Conservation (phyloP, 441 rosid genomes). For the Codiaeum variegatum region DNA sequence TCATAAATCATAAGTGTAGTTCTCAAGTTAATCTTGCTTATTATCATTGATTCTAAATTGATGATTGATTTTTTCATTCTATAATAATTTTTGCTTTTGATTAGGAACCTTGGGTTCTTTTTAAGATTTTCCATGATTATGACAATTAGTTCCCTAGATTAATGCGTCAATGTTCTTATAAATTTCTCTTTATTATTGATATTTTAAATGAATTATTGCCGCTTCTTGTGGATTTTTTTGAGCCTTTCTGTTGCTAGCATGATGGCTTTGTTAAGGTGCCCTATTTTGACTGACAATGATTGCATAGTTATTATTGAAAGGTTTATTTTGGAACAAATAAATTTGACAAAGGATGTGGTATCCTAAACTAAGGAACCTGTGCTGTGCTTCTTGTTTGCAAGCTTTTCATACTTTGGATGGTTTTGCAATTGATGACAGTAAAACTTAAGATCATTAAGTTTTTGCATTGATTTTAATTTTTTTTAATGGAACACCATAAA, state of each 20-base stretch:
- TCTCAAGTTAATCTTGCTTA: neutral
- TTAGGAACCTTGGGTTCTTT: neutral
- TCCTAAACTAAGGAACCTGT: slow-evolving; percentile 54
- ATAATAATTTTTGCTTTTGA: neutral
- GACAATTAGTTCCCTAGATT: neutral
- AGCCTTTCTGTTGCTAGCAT: slow-evolving; percentile 48
- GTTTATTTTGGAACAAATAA: slow-evolving; percentile 56
- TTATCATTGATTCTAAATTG: neutral
- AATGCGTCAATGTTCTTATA: neutral
- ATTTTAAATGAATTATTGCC: slow-evolving; percentile 34
- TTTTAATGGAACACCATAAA: neutral
- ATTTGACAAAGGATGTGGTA: slow-evolving; percentile 48
- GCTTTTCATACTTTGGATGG: neutral
- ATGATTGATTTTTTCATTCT: neutral
- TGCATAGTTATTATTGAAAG: slow-evolving; percentile 41
- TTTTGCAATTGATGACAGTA: neutral
- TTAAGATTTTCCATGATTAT: neutral
- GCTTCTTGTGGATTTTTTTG: slow-evolving; percentile 61
- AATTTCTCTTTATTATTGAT: neutral
- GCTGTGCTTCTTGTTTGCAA: neutral
- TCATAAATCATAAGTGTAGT: neutral
- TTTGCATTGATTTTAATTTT: too few relatives aligned
- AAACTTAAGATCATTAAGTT: neutral
- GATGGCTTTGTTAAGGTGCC: slow-evolving; percentile 44
- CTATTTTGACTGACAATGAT: slow-evolving; percentile 30